A percentile compares a stretch with the other conserved stretches of the same genome.
These are phyloP conservation scores for Fusarium sp. DNA, from an alignment of 2,329 filamentous ascomycete genomes.

Conservation along the genomic window DNA sequence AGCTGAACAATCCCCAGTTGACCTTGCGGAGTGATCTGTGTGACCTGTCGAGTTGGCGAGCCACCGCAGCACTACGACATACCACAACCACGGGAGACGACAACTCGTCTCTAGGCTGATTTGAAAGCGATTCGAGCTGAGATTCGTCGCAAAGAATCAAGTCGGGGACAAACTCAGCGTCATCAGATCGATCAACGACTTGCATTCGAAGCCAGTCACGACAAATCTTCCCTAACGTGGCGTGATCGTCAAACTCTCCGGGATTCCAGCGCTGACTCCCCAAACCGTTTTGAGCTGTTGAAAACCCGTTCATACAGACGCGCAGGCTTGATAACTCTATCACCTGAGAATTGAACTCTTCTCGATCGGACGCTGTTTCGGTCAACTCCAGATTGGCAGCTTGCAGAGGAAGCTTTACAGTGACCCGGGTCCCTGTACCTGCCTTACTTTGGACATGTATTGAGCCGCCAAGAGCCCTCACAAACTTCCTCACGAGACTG, in stretches of 20 bases:
- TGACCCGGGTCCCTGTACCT: constrained; percentile 56
- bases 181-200: constrained; percentile 11
- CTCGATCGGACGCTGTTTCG: constrained; percentile 19
- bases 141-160: constrained; percentile 47
- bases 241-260: constrained; percentile 13
- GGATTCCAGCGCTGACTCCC: constrained; percentile 7
- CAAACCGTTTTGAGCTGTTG: neutral
- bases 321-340: constrained; percentile 52
- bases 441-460: constrained; percentile 68
- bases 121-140: constrained; percentile 7
- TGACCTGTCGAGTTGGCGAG: constrained; percentile 44
- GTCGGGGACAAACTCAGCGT: constrained; percentile 42
- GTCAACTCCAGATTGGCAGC: constrained; percentile 4
- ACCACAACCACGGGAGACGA: constrained; percentile 52
- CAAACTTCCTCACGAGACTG: constrained; percentile 74
- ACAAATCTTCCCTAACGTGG: constrained; percentile 23
- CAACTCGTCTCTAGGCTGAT: constrained; percentile 3
- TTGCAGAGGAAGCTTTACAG: constrained; percentile 53
- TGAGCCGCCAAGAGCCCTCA: constrained; percentile 71
- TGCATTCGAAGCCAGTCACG: constrained; percentile 35
- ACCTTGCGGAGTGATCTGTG: constrained; percentile 37
- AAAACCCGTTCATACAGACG: constrained; percentile 35
- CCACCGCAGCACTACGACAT: constrained; percentile 52
- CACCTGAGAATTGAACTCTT: constrained; percentile 51
- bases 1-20: constrained; percentile 52